phyloP scores from a whole-genome alignment of 345 rosid genomes.

The Draba incana region DNA sequence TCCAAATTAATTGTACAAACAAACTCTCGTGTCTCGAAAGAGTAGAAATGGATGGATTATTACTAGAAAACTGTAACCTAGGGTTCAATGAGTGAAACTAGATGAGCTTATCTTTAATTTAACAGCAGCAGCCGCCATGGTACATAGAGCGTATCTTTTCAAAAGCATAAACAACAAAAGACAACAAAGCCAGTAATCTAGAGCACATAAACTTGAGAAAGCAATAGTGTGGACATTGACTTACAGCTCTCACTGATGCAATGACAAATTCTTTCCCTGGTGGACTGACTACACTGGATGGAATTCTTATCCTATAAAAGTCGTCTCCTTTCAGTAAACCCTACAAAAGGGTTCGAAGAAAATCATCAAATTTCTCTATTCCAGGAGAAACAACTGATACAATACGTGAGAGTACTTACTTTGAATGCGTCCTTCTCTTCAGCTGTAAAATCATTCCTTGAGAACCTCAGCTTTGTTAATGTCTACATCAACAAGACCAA shows the following conservation, averaged over 20 bases:
- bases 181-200: constrained; percentile 10
- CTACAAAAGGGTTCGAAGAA: constrained; percentile 47
- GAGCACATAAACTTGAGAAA: background rate
- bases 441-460: constrained; percentile 62
- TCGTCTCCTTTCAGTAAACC: constrained; percentile 74
- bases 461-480: constrained; percentile 87
- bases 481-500: constrained; percentile 50
- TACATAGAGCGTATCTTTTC: background rate
- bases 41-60: too few species aligned
- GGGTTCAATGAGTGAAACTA: constrained; percentile 21
- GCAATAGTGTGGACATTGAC: constrained; percentile 30
- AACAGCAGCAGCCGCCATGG: constrained; percentile 14
- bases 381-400: background rate
- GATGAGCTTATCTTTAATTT: background rate
- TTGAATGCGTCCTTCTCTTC: constrained; percentile 71
- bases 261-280: constrained; percentile 72
- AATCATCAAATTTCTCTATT: constrained; percentile 6
- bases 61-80: too few species aligned
- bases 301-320: constrained; percentile 85
- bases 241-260: constrained; percentile 93
- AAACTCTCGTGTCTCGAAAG: background rate
- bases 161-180: background rate
- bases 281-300: constrained; percentile 79
- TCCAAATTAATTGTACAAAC: background rate
- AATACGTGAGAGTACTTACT: constrained; percentile 40